phyloP scores from a whole-genome alignment of 108 stramenopile genomes.

The Epithemia pelagica region DNA sequence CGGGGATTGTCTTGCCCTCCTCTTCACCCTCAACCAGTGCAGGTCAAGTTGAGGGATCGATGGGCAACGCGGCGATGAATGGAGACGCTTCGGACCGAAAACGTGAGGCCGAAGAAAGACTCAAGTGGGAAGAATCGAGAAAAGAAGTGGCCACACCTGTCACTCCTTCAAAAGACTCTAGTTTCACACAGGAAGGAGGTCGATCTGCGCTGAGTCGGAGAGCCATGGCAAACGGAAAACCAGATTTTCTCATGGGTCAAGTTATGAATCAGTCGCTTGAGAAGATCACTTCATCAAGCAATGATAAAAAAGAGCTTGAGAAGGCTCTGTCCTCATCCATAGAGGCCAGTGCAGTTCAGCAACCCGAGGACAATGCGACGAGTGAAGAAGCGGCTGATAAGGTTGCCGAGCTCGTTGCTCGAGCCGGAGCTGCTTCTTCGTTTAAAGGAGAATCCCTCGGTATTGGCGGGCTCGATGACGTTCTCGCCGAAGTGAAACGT shows the following conservation, averaged over 20 bases:
- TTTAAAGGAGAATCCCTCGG: constrained; percentile 67
- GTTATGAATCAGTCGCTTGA: constrained; percentile 31
- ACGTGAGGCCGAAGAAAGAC: constrained; percentile 35
- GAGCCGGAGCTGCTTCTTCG: constrained; percentile 56
- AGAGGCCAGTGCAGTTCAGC: not conserved
- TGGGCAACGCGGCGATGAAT: not conserved
- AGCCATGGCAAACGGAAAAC: constrained; percentile 15
- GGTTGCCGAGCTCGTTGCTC: constrained; percentile 64
- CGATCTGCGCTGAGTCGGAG: constrained; percentile 42
- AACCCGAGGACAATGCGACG: constrained; percentile 6
- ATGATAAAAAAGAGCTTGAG: constrained; percentile 17
- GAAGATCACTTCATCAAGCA: constrained; percentile 12
- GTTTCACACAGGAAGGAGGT: not conserved
- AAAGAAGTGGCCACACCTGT: not conserved
- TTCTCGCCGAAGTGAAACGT: constrained; percentile 62
- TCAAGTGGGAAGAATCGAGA: constrained; percentile 51
- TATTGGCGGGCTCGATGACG: constrained; percentile 81
- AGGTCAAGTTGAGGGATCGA: constrained; percentile 14
- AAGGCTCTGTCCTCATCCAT: constrained; percentile 15
- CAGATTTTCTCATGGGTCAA: constrained; percentile 37
- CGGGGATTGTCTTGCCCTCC: constrained; percentile 50
- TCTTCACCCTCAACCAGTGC: constrained; percentile 9
- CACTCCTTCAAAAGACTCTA: constrained; percentile 12
- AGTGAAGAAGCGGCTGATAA: constrained; percentile 17
- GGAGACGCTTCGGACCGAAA: constrained; percentile 26